These are phyloP conservation scores for Helminthosporium solani DNA, from an alignment of 2,329 filamentous ascomycete genomes.

Conservation along the genomic window DNA sequence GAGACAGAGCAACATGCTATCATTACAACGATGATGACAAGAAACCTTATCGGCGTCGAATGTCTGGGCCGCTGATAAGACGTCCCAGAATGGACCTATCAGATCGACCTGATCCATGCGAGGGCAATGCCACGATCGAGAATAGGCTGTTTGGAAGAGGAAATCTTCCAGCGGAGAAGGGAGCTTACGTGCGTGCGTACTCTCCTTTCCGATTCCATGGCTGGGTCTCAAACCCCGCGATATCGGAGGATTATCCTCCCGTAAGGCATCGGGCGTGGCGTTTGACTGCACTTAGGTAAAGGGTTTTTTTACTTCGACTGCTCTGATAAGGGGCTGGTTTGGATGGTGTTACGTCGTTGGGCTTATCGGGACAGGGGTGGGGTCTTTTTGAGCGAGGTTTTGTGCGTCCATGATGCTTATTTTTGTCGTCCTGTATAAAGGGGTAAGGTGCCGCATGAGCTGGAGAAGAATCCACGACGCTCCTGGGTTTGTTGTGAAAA, in stretches of 20 bases:
- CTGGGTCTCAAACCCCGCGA: no score
- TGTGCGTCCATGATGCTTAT: background rate
- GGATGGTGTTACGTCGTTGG: background rate
- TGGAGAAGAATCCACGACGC: no score
- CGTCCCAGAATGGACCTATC: background rate
- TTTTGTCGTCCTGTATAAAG: background rate
- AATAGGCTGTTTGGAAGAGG: background rate
- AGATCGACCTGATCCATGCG: background rate
- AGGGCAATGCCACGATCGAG: background rate
- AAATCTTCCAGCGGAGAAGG: background rate
- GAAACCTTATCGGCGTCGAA: background rate
- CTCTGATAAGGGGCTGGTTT: constrained; percentile 5
- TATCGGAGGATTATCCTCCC: no score
- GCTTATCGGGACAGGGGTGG: constrained; percentile 1
- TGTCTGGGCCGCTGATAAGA: background rate
- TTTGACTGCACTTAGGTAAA: background rate
- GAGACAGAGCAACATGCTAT: background rate
- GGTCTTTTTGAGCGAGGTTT: background rate
- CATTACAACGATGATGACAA: background rate
- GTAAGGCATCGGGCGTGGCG: no score
- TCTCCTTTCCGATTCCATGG: no score
- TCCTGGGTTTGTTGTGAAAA: no score
- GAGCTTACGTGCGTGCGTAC: background rate
- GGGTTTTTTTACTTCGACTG: no score
- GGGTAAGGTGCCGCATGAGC: background rate